Conservation (phyloP, 768 basidiomycete genomes). For the Suillus plorans region DNA sequence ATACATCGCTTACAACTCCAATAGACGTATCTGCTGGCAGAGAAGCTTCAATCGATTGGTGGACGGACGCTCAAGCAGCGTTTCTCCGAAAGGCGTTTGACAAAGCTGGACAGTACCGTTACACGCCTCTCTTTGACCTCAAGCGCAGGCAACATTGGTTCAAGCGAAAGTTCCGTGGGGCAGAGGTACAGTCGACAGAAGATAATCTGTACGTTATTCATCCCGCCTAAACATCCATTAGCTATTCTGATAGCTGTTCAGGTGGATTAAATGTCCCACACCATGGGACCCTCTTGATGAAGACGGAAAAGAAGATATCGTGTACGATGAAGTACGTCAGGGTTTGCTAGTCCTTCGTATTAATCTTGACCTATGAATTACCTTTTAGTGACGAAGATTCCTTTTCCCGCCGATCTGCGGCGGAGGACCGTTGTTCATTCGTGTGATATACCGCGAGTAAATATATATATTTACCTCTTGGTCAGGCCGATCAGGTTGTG, state of each 20-base stretch:
- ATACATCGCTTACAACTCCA: constrained; percentile 9
- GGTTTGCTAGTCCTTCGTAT: background rate
- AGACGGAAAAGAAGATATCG: constrained; percentile 22
- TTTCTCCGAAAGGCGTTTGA: constrained; percentile 25
- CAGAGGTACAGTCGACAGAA: constrained; percentile 3
- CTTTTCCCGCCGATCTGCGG: background rate
- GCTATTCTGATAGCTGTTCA: constrained; percentile 1
- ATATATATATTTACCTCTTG: background rate
- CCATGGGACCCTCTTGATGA: constrained; percentile 28
- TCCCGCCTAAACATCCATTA: background rate
- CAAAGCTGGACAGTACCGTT: constrained; percentile 19
- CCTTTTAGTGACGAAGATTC: background rate
- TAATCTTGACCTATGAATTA: background rate
- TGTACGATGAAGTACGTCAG: constrained; percentile 2
- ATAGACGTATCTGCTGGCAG: constrained; percentile 16
- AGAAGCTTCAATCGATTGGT: constrained; percentile 18
- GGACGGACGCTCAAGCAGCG: constrained; percentile 17
- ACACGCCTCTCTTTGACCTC: constrained; percentile 28
- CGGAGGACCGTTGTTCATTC: background rate
- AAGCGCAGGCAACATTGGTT: constrained; percentile 13
- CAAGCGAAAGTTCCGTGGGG: constrained; percentile 14
- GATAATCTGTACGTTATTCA: constrained; percentile 15
- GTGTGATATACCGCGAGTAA: background rate
- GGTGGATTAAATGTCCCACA: constrained; percentile 17
- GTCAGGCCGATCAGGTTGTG: background rate